Base-by-base conservation (phyloP, 768 basidiomycete species). In the Xerocomus brunneocitrinus region DNA sequence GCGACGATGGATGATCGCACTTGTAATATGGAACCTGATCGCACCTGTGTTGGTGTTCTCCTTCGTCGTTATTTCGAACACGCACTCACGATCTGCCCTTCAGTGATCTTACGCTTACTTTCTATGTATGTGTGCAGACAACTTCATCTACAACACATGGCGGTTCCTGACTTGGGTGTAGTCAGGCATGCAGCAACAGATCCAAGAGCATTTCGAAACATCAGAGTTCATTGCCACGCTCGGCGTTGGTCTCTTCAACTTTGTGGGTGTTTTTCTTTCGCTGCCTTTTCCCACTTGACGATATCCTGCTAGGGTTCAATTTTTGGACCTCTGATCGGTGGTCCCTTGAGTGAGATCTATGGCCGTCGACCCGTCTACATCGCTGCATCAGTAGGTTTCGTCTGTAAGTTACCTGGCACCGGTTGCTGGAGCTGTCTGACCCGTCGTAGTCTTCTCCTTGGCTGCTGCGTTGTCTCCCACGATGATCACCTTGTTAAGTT, bases 1-100 rank as follows among this genome's bases (percentile, higher is more conserved):
- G 60, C 60, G 59, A 19, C 58, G 66, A 34, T 68, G 67, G 56
- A 46, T 54, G 50, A 68, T 68, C 35, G 49, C 52, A 8, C 52
- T 68, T 27, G 61, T 67, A 10, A 47, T 67, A 41, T 68, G 62
- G 65, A 62, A 66, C 34, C 47, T 55, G 12, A 67, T 68, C 14
- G 67, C 67, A 34, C 67, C 67, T 13, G 51, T 67, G 67, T 67
- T 19, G 46, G 66, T 52, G 7, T 4, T 45, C 28, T 45, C 22
- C 14, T 48, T 27, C 27, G 6, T 45, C 19, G 6, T 45, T 30
- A n/a, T 56, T 5, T 47, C 36, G 43, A 38, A 30, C 12, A 8
- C 30, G 24, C 2, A 27, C 46, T 66, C 34, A 65, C 32, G 8
- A 30, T 45, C 13, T 35, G 8, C 22, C 32, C 27, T 52, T 16